Conservation (phyloP, 176 grass and related monocot species). For the Poa pratensis region DNA sequence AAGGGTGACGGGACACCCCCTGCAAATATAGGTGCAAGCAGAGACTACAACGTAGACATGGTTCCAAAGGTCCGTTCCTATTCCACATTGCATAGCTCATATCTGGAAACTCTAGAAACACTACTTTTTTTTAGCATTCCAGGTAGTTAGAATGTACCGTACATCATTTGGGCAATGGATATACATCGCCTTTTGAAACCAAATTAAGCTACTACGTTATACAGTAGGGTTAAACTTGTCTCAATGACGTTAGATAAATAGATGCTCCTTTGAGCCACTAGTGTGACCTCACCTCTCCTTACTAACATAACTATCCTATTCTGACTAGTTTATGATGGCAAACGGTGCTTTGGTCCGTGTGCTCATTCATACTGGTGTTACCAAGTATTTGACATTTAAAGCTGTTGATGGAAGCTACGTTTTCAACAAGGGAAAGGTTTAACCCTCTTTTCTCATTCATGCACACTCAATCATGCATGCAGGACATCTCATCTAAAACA, state of each 20-base stretch:
- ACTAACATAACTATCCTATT: slow-evolving; percentile 10
- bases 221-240: neutral
- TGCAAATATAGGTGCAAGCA: slow-evolving; percentile 64
- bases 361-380: slow-evolving; percentile 89
- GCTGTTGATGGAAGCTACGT: slow-evolving; percentile 91
- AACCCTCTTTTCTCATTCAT: neutral
- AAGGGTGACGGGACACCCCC: slow-evolving; percentile 64
- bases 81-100: neutral
- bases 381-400: slow-evolving; percentile 86
- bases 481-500: neutral
- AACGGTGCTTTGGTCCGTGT: slow-evolving; percentile 85
- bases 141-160: neutral
- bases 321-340: slow-evolving; percentile 91
- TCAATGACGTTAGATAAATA: neutral
- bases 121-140: too few species aligned
- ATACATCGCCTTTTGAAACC: neutral
- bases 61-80: slow-evolving; percentile 70
- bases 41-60: slow-evolving; percentile 97
- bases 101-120: too few species aligned
- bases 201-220: neutral
- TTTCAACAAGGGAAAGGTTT: slow-evolving; percentile 94
- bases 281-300: neutral
- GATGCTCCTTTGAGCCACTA: neutral
- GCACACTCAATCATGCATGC: neutral
- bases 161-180: slow-evolving; percentile 7